Evolutionary conservation across 2,329 filamentous ascomycete species (phyloP), one percentile per base, ranked within the genome.

Genomic region (Metarhizium album): DNA sequence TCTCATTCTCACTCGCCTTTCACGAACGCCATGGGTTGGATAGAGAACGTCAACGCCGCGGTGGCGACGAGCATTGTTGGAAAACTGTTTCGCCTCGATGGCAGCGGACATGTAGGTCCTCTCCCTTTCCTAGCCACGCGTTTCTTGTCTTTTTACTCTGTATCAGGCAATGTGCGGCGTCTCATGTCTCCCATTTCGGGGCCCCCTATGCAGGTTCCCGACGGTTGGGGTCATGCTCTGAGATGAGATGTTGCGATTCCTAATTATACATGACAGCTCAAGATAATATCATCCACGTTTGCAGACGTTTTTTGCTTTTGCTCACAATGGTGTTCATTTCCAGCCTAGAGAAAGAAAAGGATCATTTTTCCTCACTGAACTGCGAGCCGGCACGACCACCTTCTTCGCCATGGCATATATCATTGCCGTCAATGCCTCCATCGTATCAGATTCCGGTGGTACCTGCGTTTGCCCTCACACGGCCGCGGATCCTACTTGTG

Each of bases 361-460:
- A 22, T 84, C 87, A 31, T 76, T 77, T 59, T 94, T 94, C 72
- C 81, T 87, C 60, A 94, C 88, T 46, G 89, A 95, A 70, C 74
- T 94, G 49, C 84, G 89, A 54, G 89, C 86, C 53, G 89, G 89
- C 46, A 70, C 94, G 37, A 87, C 87, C 24, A 90, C 86, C 64
- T 89, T 90, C 69, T 86, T 87, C 64, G 78, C 79, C 58, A 75
- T 78, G 70, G 70, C 70, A 54, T 76, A 76, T 61, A 78, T 79
- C 54, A 71, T 78, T 55, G 71, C 75, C 54, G 75, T 78, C 58
- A 74, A 80, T 59, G 67, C 72, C 11, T 70, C 68, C 55, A 76
- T 77, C 55, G 72, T 75, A 45, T 76, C 84, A 46, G 78, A 87
- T 54, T 79, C 75, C 8, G 84, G 84, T 55, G 87, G 87, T 51